phyloP scores from a whole-genome alignment of 495 filamentous ascomycete species.

The Staphylotrichum tortipilum region DNA sequence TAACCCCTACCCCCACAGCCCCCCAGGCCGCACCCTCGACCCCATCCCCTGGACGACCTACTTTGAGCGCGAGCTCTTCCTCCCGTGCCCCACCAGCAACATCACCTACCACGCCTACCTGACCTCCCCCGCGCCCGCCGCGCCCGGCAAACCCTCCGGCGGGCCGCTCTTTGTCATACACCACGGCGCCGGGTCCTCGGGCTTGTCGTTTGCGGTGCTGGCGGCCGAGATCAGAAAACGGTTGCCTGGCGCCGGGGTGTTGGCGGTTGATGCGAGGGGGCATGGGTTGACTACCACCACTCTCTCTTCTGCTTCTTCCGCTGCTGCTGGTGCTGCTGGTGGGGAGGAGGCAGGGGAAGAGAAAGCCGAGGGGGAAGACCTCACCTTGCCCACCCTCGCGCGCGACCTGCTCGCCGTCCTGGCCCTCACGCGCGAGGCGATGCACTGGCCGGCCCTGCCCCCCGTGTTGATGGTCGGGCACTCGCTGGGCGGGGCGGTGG shows the following conservation, averaged over 20 bases:
- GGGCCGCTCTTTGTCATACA: slow-evolving; percentile 55
- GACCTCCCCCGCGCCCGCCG: slow-evolving; percentile 44
- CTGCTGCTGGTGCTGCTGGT: no score
- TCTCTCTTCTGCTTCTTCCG: not conserved
- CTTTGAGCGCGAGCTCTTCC: slow-evolving; percentile 76
- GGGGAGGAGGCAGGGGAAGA: no score
- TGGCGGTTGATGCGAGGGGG: slow-evolving; percentile 76
- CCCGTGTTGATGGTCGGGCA: slow-evolving; percentile 83
- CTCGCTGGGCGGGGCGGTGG: slow-evolving; percentile 89
- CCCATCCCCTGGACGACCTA: slow-evolving; percentile 80
- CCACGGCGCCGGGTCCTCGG: slow-evolving; percentile 48
- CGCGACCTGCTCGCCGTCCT: slow-evolving; percentile 66
- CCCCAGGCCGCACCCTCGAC: slow-evolving; percentile 35
- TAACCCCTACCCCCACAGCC: slow-evolving; percentile 23
- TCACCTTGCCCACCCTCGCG: slow-evolving; percentile 61
- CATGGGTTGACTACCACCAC: slow-evolving; percentile 60
- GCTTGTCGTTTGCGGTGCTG: slow-evolving; percentile 53
- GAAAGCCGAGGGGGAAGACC: slow-evolving; percentile 40
- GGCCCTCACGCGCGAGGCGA: slow-evolving; percentile 48
- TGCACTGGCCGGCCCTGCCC: slow-evolving; percentile 66
- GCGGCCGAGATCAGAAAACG: slow-evolving; percentile 65
- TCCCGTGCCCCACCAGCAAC: slow-evolving; percentile 28
- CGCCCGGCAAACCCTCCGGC: slow-evolving; percentile 32
- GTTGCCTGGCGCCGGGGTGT: slow-evolving; percentile 71
- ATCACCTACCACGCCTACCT: slow-evolving; percentile 79